Percentiles rank a stretch among this genome's conserved stretches.
phyloP scores from a whole-genome alignment of 2,329 filamentous ascomycete genomes.

The Aspergillus sp. region DNA sequence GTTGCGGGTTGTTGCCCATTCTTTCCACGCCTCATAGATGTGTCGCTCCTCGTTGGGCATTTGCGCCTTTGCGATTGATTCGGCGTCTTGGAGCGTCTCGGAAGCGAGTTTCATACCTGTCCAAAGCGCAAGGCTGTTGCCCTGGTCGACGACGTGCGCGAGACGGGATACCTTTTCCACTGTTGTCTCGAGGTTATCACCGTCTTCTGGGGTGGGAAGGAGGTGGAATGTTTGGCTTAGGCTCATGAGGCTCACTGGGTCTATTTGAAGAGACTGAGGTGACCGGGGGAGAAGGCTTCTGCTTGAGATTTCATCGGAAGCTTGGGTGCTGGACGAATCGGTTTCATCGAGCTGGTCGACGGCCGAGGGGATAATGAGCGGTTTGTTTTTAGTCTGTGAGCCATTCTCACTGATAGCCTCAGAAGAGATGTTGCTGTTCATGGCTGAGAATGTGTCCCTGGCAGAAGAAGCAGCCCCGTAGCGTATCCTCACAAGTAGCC shows the following conservation, averaged over 20 bases:
- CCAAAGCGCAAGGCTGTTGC: conserved; percentile 27
- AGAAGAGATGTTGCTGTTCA: background rate
- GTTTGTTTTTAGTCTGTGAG: background rate
- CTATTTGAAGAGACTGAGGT: background rate
- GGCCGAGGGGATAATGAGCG: background rate
- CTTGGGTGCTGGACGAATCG: background rate
- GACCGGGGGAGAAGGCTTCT: background rate
- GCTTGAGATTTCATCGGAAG: background rate
- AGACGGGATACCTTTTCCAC: conserved; percentile 23
- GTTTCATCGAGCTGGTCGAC: background rate
- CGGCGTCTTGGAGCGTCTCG: conserved; percentile 9
- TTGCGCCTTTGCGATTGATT: conserved; percentile 19
- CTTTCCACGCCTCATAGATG: conserved; percentile 24
- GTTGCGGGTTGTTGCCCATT: background rate
- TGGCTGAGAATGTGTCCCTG: background rate
- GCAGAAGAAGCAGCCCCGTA: too few relatives aligned
- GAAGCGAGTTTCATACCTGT: conserved; percentile 24
- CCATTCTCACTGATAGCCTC: background rate
- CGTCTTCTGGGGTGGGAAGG: conserved; percentile 20
- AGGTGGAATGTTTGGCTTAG: conserved; percentile 15
- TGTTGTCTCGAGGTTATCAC: conserved; percentile 26
- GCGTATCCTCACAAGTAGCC: too few relatives aligned
- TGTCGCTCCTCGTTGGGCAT: conserved; percentile 21
- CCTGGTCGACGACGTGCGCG: conserved; percentile 20
- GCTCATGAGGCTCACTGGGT: conserved; percentile 9